Evolutionary conservation across 1,284 basidiomycete genomes (phyloP).

Genomic region (Cutaneotrichosporon mucoides): DNA sequence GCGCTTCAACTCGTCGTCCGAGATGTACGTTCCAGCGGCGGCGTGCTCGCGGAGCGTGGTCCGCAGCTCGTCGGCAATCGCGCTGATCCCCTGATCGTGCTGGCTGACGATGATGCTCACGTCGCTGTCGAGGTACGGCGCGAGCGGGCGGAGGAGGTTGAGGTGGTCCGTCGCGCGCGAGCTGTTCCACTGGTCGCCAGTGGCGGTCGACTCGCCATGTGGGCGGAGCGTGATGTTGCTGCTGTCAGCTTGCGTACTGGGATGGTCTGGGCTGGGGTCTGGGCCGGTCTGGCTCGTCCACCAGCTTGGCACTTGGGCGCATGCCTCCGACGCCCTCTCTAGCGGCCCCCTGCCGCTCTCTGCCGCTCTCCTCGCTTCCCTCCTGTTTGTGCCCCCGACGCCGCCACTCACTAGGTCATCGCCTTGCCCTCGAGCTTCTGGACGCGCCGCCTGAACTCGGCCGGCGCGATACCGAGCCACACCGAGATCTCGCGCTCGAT

Average conservation of each 20-base stretch:
- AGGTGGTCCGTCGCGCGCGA: constrained; percentile 30
- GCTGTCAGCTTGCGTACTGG: neutral
- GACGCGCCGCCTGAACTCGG: constrained; percentile 32
- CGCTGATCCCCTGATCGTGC: constrained; percentile 44
- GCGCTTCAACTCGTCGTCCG: constrained; percentile 27
- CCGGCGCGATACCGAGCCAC: constrained; percentile 43
- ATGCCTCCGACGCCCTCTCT: too few species aligned
- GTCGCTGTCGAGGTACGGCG: constrained; percentile 30
- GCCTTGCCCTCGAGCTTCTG: constrained; percentile 51
- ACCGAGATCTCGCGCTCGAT: constrained; percentile 43
- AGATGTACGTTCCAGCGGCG: constrained; percentile 26
- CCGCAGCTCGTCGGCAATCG: constrained; percentile 37
- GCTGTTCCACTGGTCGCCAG: constrained; percentile 27
- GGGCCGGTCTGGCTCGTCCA: too few species aligned
- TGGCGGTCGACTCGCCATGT: constrained; percentile 21
- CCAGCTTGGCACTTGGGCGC: too few species aligned
- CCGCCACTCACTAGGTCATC: constrained; percentile 32
- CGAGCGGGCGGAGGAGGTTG: constrained; percentile 35
- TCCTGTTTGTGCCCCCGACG: too few species aligned
- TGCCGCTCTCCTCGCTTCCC: too few species aligned
- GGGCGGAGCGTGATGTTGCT: constrained; percentile 34
- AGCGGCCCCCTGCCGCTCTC: too few species aligned
- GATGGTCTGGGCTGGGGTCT: neutral
- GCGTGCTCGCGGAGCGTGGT: constrained; percentile 28
- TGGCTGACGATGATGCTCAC: constrained; percentile 40